phyloP scores from a whole-genome alignment of 495 filamentous ascomycete genomes.

The Penicillium argentinense region DNA sequence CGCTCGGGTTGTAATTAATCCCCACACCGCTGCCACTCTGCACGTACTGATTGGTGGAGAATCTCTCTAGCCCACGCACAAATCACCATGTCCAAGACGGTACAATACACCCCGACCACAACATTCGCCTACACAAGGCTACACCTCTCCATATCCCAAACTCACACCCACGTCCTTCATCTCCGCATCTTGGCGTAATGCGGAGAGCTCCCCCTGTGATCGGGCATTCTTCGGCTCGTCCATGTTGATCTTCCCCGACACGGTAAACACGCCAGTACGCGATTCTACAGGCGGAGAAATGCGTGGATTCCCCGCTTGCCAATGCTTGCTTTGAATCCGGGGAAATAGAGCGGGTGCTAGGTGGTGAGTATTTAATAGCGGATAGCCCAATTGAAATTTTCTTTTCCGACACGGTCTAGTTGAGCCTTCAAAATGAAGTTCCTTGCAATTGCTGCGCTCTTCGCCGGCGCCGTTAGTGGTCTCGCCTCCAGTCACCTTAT shows the following conservation, averaged over 20 bases:
- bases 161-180: neutral
- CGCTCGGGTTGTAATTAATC: too few species aligned
- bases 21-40: neutral
- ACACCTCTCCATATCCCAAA: too few species aligned
- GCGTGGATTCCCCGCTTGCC: neutral
- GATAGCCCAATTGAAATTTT: neutral
- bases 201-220: neutral
- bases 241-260: neutral
- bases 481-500: constrained; percentile 16
- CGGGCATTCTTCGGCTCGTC: neutral
- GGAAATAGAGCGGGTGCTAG: too few species aligned
- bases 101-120: constrained; percentile 9
- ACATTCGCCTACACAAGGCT: too few species aligned
- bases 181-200: constrained; percentile 2
- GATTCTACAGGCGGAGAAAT: neutral
- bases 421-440: constrained; percentile 31
- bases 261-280: neutral
- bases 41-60: constrained; percentile 20
- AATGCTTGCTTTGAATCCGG: neutral
- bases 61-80: constrained; percentile 3
- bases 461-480: constrained; percentile 20
- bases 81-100: constrained; percentile 18
- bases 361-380: neutral
- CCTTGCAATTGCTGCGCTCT: constrained; percentile 24
- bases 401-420: too few species aligned